Base-by-base conservation (phyloP, 23 red algal genomes). In the Gracilaria caudata region DNA sequence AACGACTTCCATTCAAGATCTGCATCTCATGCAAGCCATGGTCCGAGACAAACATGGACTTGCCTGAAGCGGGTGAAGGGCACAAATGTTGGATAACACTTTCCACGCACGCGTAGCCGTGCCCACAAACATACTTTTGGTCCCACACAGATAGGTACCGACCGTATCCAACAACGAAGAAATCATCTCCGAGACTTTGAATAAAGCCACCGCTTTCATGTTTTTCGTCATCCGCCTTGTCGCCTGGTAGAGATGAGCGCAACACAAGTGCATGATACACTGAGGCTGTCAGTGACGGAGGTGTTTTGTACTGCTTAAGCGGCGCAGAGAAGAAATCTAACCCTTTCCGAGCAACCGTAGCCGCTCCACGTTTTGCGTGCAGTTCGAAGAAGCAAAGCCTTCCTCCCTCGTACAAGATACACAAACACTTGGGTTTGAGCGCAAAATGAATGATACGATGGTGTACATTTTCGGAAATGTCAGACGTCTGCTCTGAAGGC, bases 101-200 rank as follows among this genome's bases (percentile, higher is more conserved):
- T 35, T 46, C 34, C 7, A 65, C 25, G 12, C 30, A 53, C 5
- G 46, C 37, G 30, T 60, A 64, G 10, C 34, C 72, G 72, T 89
- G 85, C 21, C 51, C 71, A 17, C 56, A 40, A 51, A 78, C 40
- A 79, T 89, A 89, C 16, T 14, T 9, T 24, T 26, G 32, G 29
- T 89, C 85, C 85, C 85, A 89, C 5, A 89, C 49, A 2, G 85
- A 89, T 21, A 89, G 23, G 39, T 54, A 89, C 3, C 57, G 44
- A 24, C 85, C 85, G 49, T 89, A 89, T 33, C 51, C 85, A 3
- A 89, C 45, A 23, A 49, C 54, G 20, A 89, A 61, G 85, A 75
- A 89, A 47, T 77, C 55, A 17, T 10, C 28, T 23, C 56, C 46
- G 46, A 89, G 4, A 26, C 23, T 45, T 21, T 75, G 16, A 6